Conservation (phyloP, 2,329 filamentous ascomycete genomes). For the Aspergillus sp. region DNA sequence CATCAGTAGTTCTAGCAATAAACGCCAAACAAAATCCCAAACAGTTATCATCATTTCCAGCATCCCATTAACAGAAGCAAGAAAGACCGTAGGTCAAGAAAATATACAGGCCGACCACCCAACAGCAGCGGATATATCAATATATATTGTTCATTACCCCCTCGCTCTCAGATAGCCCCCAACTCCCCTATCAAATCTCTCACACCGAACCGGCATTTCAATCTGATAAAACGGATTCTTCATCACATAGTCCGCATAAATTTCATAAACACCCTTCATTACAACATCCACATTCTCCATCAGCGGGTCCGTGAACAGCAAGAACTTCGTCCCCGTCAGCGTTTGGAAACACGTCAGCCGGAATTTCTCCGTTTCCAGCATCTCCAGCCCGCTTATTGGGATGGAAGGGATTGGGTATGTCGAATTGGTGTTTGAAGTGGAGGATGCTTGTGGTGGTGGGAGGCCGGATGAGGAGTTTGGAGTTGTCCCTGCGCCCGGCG, state of each 20-base stretch:
- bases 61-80: not conserved
- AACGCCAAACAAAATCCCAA: not conserved
- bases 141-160: slow-evolving; percentile 18
- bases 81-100: not conserved
- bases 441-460: slow-evolving; percentile 23
- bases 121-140: not conserved
- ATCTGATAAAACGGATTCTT: slow-evolving; percentile 99
- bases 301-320: slow-evolving; percentile 88
- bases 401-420: slow-evolving; percentile 33
- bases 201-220: slow-evolving; percentile 95
- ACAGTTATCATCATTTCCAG: not conserved
- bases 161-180: slow-evolving; percentile 72
- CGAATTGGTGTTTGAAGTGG: slow-evolving; percentile 22
- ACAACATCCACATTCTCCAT: slow-evolving; percentile 82
- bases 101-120: not conserved
- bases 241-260: slow-evolving; percentile 97
- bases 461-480: not conserved
- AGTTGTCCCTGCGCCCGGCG: not conserved
- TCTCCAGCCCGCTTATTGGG: slow-evolving; percentile 70
- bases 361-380: slow-evolving; percentile 91
- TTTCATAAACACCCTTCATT: slow-evolving; percentile 82
- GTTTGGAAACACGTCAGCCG: slow-evolving; percentile 95
- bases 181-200: slow-evolving; percentile 88
- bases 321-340: slow-evolving; percentile 89
- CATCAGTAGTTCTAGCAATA: not conserved